Conservation (phyloP, 176 grass and related monocot genomes). For the Cocos nucifera region DNA sequence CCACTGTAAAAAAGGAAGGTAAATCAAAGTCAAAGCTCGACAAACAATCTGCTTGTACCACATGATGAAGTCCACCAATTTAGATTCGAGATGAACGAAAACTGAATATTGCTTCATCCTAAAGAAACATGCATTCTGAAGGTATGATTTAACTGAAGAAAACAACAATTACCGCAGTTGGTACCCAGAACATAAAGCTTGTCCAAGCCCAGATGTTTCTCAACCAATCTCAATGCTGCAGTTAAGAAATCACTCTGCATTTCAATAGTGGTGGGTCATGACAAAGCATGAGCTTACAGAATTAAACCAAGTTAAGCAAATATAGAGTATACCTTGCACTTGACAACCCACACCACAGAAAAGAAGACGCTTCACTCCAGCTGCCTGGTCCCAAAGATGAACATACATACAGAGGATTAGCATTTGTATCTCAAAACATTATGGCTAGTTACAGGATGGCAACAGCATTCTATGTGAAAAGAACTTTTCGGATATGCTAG, state of each 20-base stretch:
- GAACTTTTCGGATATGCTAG: too few species aligned
- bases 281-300: slow-evolving; percentile 13
- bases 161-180: slow-evolving; percentile 72
- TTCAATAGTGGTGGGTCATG: slow-evolving; percentile 36
- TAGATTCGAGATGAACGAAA: too few species aligned
- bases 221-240: slow-evolving; percentile 85
- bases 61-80: too few species aligned
- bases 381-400: slow-evolving; percentile 54
- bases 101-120: too few species aligned
- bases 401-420: not conserved
- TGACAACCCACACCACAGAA: slow-evolving; percentile 96
- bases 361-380: slow-evolving; percentile 93
- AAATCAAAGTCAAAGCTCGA: too few species aligned
- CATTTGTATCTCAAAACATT: too few species aligned
- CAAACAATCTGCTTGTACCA: too few species aligned
- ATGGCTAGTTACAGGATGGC: too few species aligned
- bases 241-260: slow-evolving; percentile 30
- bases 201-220: slow-evolving; percentile 92
- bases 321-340: slow-evolving; percentile 66
- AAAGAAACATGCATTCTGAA: too few species aligned
- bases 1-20: slow-evolving; percentile 37
- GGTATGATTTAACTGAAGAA: not conserved
- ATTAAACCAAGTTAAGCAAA: slow-evolving; percentile 6
- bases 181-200: slow-evolving; percentile 98
- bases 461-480: too few species aligned